Percentiles rank a stretch among this genome's conserved stretches.
Conservation (phyloP, 2,329 filamentous ascomycete genomes). For the Cladosporium sp. region DNA sequence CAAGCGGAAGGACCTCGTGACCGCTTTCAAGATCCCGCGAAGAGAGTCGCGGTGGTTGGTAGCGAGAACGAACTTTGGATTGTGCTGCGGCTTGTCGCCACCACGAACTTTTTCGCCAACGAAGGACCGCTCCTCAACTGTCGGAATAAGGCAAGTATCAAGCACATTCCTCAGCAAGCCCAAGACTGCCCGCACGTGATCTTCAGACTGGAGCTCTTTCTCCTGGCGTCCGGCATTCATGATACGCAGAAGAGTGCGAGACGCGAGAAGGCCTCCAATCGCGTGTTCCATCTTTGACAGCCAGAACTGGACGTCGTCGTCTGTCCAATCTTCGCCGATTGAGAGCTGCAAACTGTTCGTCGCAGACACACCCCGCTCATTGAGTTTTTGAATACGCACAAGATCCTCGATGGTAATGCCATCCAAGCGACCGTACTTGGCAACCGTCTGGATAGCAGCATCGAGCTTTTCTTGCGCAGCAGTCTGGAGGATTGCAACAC, state of each 20-base stretch:
- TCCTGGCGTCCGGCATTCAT: slow-evolving; percentile 84
- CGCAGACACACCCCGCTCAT: slow-evolving; percentile 68
- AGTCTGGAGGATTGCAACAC: slow-evolving; percentile 62
- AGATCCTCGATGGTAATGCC: slow-evolving; percentile 73
- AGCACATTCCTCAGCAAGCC: slow-evolving; percentile 72
- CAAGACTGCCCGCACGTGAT: slow-evolving; percentile 72
- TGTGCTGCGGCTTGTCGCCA: slow-evolving; percentile 39
- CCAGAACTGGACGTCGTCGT: slow-evolving; percentile 68
- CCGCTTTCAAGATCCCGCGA: slow-evolving; percentile 34
- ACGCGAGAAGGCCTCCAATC: slow-evolving; percentile 71
- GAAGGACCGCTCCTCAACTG: slow-evolving; percentile 65
- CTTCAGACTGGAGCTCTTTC: slow-evolving; percentile 85
- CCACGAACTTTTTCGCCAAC: slow-evolving; percentile 25
- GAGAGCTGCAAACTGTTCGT: slow-evolving; percentile 65
- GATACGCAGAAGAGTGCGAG: slow-evolving; percentile 73
- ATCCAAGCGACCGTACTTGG: slow-evolving; percentile 63
- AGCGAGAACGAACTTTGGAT: slow-evolving; percentile 65
- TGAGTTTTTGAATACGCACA: slow-evolving; percentile 70
- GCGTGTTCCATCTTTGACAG: slow-evolving; percentile 62
- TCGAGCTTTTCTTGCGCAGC: slow-evolving; percentile 69
- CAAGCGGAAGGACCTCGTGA: slow-evolving; percentile 72
- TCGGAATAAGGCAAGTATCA: slow-evolving; percentile 76
- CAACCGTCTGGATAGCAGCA: slow-evolving; percentile 67
- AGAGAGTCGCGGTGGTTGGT: slow-evolving; percentile 33
- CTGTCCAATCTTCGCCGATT: slow-evolving; percentile 63